These are phyloP conservation scores for Mycosphaerella arachidis DNA, from an alignment of 2,329 filamentous ascomycete genomes.

Conservation along the genomic window DNA sequence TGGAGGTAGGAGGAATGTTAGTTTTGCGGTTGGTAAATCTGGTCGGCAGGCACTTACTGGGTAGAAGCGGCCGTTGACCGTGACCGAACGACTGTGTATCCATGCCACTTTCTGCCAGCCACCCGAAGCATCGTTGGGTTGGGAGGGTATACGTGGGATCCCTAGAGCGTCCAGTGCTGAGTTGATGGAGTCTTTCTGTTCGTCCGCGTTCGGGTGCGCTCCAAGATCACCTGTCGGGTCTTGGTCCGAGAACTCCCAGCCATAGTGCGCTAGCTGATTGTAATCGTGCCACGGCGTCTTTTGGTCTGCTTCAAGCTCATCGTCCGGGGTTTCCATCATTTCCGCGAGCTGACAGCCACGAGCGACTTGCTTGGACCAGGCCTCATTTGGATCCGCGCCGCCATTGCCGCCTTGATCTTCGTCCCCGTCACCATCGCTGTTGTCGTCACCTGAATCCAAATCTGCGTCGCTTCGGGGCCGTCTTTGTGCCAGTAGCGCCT, in stretches of 20 bases:
- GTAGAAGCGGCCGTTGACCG: background rate
- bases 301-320: background rate
- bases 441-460: background rate
- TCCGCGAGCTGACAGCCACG: background rate
- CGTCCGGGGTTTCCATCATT: background rate
- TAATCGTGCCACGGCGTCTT: background rate
- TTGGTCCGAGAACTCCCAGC: background rate
- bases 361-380: background rate
- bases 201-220: background rate
- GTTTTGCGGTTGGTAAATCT: no score
- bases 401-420: background rate
- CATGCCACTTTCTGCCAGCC: constrained; percentile 2
- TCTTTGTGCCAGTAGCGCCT: background rate
- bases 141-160: background rate
- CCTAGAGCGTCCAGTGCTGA: background rate
- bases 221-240: background rate
- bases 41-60: background rate
- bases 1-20: background rate
- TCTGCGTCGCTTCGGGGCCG: background rate
- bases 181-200: background rate
- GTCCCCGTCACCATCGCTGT: background rate
- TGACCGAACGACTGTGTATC: background rate
- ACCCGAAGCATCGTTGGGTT: background rate
- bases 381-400: background rate
- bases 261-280: background rate